Conservation (phyloP, 805 yeast genomes). For the Henningerozyma blattae region DNA sequence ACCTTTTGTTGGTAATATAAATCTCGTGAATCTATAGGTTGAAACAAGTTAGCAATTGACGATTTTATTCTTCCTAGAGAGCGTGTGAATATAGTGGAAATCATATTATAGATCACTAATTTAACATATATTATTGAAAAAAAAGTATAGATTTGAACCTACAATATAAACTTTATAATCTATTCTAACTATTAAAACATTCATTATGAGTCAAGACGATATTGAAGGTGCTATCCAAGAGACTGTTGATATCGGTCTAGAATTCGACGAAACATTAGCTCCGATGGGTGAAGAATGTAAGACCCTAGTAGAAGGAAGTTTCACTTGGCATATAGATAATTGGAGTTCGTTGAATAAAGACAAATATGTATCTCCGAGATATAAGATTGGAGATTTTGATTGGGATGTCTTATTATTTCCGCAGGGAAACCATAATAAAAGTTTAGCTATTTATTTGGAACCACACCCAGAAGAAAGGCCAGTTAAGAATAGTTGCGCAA, state of each 20-base stretch:
- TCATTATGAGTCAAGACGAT: not conserved
- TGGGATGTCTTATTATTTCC: slow-evolving; percentile 74
- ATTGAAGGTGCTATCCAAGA: slow-evolving; percentile 13
- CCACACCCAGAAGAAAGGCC: slow-evolving; percentile 38
- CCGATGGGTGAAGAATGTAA: slow-evolving; percentile 12
- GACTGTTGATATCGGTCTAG: slow-evolving; percentile 12
- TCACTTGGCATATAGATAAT: slow-evolving; percentile 40
- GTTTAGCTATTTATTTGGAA: slow-evolving; percentile 68
- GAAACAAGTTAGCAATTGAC: too few species aligned
- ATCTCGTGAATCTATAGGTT: too few species aligned
- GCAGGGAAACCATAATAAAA: slow-evolving; percentile 48
- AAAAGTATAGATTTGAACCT: too few species aligned
- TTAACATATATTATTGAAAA: too few species aligned
- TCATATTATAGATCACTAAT: too few species aligned
- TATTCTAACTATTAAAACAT: too few species aligned
- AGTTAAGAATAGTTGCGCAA: too few species aligned
- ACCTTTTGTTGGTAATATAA: too few species aligned
- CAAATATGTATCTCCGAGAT: slow-evolving; percentile 31
- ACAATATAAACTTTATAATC: too few species aligned
- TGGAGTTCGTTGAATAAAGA: slow-evolving; percentile 35
- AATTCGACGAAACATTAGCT: slow-evolving; percentile 14
- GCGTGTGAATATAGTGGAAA: too few species aligned
- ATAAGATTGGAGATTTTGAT: slow-evolving; percentile 46
- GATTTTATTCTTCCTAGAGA: too few species aligned
- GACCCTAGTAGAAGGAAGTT: slow-evolving; percentile 22